Conservation (phyloP, 139 green algal genomes). For the Coccomyxa sp. region DNA sequence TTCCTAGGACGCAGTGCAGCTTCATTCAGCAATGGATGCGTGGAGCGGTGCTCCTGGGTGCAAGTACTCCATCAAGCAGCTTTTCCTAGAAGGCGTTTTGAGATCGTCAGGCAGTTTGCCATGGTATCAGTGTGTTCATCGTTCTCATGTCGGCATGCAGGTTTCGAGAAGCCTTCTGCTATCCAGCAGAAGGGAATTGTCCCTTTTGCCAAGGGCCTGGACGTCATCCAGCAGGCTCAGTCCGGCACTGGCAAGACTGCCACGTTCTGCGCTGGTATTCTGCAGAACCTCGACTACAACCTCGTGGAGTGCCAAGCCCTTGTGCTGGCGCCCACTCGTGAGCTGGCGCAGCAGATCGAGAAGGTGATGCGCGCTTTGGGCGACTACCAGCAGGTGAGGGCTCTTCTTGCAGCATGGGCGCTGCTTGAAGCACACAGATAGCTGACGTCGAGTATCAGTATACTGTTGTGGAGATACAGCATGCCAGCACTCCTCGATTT, state of each 20-base stretch:
- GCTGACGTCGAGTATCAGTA: too few species aligned
- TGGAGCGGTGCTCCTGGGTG: too few species aligned
- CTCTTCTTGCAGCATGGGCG: neutral
- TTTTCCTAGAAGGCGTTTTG: too few species aligned
- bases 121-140: neutral
- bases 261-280: slow-evolving; percentile 97
- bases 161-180: slow-evolving; percentile 99
- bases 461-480: too few species aligned
- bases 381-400: slow-evolving; percentile 86
- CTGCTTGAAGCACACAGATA: too few species aligned
- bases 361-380: slow-evolving; percentile 98
- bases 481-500: too few species aligned
- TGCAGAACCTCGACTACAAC: slow-evolving; percentile 97
- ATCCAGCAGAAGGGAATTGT: slow-evolving; percentile 99
- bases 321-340: slow-evolving; percentile 96
- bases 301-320: slow-evolving; percentile 94
- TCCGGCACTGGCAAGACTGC: slow-evolving; percentile 99
- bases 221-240: slow-evolving; percentile 99
- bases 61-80: too few species aligned
- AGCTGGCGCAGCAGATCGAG: slow-evolving; percentile 99
- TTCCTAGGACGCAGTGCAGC: neutral
- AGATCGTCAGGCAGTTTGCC: neutral
- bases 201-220: slow-evolving; percentile 93
- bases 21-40: neutral
- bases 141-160: slow-evolving; percentile 16